Conservation (phyloP, 192 early-diverging fungal species). For the Ambispora gerdemannii region DNA sequence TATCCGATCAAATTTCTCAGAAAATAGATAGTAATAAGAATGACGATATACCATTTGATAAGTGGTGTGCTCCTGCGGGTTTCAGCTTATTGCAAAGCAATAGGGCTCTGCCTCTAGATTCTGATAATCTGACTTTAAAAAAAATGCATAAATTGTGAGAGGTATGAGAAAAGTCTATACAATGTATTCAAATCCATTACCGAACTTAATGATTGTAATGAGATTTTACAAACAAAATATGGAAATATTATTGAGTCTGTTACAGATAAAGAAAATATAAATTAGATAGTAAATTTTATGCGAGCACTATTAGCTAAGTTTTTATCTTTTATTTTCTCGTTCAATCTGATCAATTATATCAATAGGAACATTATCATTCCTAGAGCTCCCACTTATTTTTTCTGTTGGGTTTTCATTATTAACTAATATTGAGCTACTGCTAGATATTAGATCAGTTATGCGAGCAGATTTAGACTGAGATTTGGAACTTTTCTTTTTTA, state of each 20-base stretch:
- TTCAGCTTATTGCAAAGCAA: too few relatives aligned
- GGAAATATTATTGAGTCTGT: not conserved
- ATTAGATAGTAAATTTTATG: slow-evolving; percentile 3
- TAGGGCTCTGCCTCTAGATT: too few relatives aligned
- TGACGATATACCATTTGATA: slow-evolving; percentile 9
- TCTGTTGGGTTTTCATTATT: not conserved
- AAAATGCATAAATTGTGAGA: slow-evolving; percentile 8
- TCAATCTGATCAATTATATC: not conserved
- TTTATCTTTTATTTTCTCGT: slow-evolving; percentile 9
- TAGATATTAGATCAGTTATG: slow-evolving; percentile 21
- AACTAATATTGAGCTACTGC: slow-evolving; percentile 2
- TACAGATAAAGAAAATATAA: slow-evolving; percentile 2
- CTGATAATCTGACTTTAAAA: not conserved
- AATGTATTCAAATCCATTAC: not conserved
- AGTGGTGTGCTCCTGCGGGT: slow-evolving; percentile 14
- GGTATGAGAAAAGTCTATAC: not conserved
- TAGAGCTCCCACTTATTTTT: slow-evolving; percentile 1
- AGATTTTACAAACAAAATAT: slow-evolving; percentile 4
- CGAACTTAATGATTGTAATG: slow-evolving; percentile 12
- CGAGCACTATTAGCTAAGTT: slow-evolving; percentile 1
- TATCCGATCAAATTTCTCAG: too few relatives aligned
- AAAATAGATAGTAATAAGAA: not conserved
- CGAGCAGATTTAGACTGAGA: slow-evolving; percentile 5
- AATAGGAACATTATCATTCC: not conserved
- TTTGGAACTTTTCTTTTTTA: slow-evolving; percentile 28